A percentile compares a stretch with the other conserved stretches of the same genome.
phyloP scores from a whole-genome alignment of 352 stramenopile genomes.

The Albugo candida region DNA sequence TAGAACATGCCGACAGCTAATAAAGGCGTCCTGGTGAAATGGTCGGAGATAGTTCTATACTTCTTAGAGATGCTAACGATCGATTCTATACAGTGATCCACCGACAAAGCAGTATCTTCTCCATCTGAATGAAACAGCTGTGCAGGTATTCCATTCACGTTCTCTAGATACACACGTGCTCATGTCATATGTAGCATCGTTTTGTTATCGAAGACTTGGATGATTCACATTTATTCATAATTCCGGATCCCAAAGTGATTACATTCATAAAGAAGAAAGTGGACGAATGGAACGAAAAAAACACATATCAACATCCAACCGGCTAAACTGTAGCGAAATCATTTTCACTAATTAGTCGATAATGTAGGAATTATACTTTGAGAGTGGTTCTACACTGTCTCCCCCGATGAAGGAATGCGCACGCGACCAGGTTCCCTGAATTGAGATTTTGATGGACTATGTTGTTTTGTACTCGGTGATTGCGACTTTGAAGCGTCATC shows the following conservation, averaged over 20 bases:
- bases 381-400: no score
- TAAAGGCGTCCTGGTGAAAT: slow-evolving; percentile 73
- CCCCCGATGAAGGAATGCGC: no score
- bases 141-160: slow-evolving; percentile 22
- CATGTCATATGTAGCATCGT: slow-evolving; percentile 19
- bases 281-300: slow-evolving; percentile 79
- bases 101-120: slow-evolving; percentile 76
- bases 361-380: no score
- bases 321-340: slow-evolving; percentile 10
- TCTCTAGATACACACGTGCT: neutral
- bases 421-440: no score
- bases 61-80: slow-evolving; percentile 5
- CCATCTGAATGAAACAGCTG: slow-evolving; percentile 65
- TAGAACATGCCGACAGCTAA: slow-evolving; percentile 51
- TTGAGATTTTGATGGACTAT: no score
- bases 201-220: slow-evolving; percentile 80
- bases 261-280: slow-evolving; percentile 78
- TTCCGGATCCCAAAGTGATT: slow-evolving; percentile 61
- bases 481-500: no score
- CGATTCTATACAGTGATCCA: slow-evolving; percentile 24
- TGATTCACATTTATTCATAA: slow-evolving; percentile 73
- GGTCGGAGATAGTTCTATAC: slow-evolving; percentile 15
- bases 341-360: no score
- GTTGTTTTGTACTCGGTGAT: no score
- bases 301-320: slow-evolving; percentile 70